Evolutionary conservation across 148 eudicot species (phyloP).

Genomic region (Diospyros lotus): DNA sequence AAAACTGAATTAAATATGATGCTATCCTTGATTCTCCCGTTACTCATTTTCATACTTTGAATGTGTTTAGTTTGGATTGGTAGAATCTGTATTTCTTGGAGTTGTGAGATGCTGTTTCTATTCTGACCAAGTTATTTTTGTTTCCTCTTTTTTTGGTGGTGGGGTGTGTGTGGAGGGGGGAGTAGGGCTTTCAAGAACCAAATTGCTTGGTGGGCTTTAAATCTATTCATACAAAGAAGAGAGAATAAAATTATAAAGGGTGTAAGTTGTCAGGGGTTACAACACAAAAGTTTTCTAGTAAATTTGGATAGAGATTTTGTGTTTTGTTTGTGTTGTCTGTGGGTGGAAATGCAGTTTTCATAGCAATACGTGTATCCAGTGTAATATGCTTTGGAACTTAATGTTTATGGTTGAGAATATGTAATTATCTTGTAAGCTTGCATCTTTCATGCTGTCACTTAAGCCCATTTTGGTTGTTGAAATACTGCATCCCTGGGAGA

Average conservation of each 20-base stretch:
- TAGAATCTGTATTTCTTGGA: too few species aligned
- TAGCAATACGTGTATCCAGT: background rate
- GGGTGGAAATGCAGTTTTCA: background rate
- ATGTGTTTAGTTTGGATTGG: too few species aligned
- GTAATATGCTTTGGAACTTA: background rate
- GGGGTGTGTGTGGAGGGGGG: too few species aligned
- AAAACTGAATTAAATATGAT: too few species aligned
- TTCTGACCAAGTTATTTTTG: too few species aligned
- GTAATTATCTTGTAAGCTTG: background rate
- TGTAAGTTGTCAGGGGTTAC: background rate
- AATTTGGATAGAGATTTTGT: background rate
- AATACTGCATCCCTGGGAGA: background rate
- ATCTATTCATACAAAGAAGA: background rate
- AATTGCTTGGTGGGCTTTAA: too few species aligned
- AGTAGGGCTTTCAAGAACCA: too few species aligned
- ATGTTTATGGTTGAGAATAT: background rate
- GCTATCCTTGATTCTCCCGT: too few species aligned
- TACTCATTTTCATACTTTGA: too few species aligned
- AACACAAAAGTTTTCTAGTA: background rate
- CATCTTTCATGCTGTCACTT: too few species aligned
- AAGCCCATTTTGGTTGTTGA: background rate
- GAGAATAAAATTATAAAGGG: background rate
- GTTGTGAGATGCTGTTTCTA: too few species aligned
- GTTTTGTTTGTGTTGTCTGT: background rate
- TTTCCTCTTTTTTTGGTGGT: too few species aligned